These are phyloP conservation scores for Odontarrhena argentea DNA, from an alignment of 345 rosid genomes.

Conservation along the genomic window DNA sequence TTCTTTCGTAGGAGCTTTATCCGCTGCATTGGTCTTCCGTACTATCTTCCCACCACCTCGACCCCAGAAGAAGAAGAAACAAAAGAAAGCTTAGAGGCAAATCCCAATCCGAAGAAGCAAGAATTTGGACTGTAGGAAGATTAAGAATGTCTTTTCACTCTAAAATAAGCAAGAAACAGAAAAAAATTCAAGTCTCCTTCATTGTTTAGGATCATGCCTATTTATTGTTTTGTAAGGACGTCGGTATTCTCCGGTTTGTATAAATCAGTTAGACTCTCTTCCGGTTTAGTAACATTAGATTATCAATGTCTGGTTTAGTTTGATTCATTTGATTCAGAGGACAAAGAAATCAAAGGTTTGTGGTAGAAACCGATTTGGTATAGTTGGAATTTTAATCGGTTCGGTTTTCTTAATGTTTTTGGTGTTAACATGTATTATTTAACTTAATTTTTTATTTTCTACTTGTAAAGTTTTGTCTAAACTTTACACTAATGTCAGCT, in stretches of 20 bases:
- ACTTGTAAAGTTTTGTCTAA: neutral
- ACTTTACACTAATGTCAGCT: slow-evolving; percentile 36
- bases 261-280: slow-evolving; percentile 15
- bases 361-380: slow-evolving; percentile 7
- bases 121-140: slow-evolving; percentile 30
- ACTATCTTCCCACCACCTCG: slow-evolving; percentile 55
- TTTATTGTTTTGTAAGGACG: neutral
- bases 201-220: slow-evolving; percentile 20
- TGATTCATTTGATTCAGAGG: neutral
- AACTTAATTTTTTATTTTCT: neutral
- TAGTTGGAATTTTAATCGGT: neutral
- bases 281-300: neutral
- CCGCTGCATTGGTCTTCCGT: slow-evolving; percentile 83
- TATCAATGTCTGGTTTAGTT: slow-evolving; percentile 15
- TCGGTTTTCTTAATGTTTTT: neutral
- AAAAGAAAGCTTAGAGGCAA: slow-evolving; percentile 59
- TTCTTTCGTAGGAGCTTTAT: slow-evolving; percentile 80
- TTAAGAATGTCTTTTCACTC: slow-evolving; percentile 16
- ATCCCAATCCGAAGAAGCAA: neutral
- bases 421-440: neutral
- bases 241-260: slow-evolving; percentile 16
- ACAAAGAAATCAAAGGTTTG: neutral
- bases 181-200: slow-evolving; percentile 1
- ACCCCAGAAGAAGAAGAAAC: slow-evolving; percentile 47
- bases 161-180: slow-evolving; percentile 21